Evolutionary conservation across 1,284 basidiomycete genomes (phyloP).

Genomic region (Polyporus tsugae): DNA sequence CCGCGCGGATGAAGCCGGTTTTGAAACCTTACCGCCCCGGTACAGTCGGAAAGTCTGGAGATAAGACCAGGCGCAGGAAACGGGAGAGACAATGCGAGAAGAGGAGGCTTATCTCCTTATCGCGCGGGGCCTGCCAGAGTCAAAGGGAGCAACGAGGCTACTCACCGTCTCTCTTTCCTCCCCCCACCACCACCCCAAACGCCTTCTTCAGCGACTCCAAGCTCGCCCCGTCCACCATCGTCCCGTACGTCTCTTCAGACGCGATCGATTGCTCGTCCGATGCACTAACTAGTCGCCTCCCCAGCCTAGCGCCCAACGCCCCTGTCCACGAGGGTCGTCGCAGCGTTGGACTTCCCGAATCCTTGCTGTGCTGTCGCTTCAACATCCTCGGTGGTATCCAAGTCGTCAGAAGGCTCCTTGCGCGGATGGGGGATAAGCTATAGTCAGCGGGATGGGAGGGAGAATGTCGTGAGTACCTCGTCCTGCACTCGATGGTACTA

Average conservation of each 20-base stretch:
- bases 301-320: constrained; percentile 28
- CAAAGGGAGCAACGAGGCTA: constrained; percentile 29
- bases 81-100: not conserved
- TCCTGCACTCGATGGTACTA: constrained; percentile 18
- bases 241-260: constrained; percentile 19
- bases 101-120: constrained; percentile 32
- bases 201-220: constrained; percentile 23
- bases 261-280: constrained; percentile 18
- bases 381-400: constrained; percentile 10
- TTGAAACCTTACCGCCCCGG: not conserved
- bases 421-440: constrained; percentile 12
- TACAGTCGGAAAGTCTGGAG: not conserved
- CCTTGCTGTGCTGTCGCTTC: constrained; percentile 26
- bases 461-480: constrained; percentile 16
- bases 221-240: constrained; percentile 22
- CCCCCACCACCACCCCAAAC: constrained; percentile 25
- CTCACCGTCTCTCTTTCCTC: constrained; percentile 32
- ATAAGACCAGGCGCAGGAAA: constrained; percentile 5
- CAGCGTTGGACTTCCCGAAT: constrained; percentile 15
- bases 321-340: constrained; percentile 29
- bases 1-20: not conserved
- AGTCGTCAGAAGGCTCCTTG: constrained; percentile 7
- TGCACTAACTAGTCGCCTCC: constrained; percentile 16
- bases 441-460: constrained; percentile 8
- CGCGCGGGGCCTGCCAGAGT: constrained; percentile 13